phyloP scores from a whole-genome alignment of 305 asterid genomes.

The Fraxinus baroniana region DNA sequence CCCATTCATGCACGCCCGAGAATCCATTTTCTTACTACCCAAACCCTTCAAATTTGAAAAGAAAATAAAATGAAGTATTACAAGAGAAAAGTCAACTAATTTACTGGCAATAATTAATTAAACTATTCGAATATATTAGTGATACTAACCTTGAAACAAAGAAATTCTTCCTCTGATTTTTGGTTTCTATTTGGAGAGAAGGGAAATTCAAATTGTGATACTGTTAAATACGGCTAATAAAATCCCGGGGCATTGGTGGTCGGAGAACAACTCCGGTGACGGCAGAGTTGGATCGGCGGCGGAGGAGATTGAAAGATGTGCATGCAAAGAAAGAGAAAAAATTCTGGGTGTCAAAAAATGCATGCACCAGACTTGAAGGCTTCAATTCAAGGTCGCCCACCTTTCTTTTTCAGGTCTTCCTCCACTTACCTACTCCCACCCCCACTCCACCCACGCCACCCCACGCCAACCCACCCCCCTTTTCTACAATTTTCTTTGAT shows the following conservation, averaged over 20 bases:
- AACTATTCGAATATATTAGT: neutral
- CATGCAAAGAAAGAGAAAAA: slow-evolving; percentile 22
- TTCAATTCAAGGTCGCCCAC: slow-evolving; percentile 30
- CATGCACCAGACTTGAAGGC: slow-evolving; percentile 35
- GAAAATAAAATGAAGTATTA: neutral
- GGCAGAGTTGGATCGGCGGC: neutral
- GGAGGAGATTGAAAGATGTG: neutral
- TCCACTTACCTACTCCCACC: slow-evolving; percentile 17
- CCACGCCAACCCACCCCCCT: neutral
- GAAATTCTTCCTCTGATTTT: neutral
- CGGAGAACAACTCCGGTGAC: slow-evolving; percentile 21
- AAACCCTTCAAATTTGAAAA: slow-evolving; percentile 20
- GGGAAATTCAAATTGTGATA: neutral
- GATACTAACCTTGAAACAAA: neutral
- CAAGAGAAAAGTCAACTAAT: slow-evolving; percentile 8
- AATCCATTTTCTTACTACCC: slow-evolving; percentile 39
- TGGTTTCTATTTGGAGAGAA: neutral
- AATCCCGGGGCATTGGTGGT: neutral
- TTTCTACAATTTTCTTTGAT: neutral
- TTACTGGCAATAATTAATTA: neutral
- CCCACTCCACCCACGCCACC: neutral
- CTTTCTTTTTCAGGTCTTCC: slow-evolving; percentile 22
- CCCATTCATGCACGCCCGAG: slow-evolving; percentile 74
- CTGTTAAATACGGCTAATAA: neutral
- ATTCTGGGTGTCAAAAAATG: slow-evolving; percentile 1